A percentile compares a stretch with the other conserved stretches of the same genome.
Evolutionary conservation across 345 rosid species (phyloP).

Genomic region (Corchorus capsularis): DNA sequence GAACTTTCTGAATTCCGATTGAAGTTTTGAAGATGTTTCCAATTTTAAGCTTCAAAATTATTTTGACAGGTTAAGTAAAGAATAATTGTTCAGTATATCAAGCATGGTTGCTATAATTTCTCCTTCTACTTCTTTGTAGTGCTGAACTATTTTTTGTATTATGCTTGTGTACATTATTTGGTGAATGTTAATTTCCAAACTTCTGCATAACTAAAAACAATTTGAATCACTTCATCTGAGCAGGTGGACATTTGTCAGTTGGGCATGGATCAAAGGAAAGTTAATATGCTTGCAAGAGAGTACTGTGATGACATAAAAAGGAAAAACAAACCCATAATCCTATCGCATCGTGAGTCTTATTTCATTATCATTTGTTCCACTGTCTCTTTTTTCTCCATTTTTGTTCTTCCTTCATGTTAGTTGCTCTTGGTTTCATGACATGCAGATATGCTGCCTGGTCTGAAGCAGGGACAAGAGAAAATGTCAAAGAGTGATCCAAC

Average conservation of each 20-base stretch:
- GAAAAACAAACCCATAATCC: slow-evolving; percentile 80
- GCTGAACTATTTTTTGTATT: not conserved
- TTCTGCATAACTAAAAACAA: not conserved
- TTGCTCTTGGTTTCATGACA: slow-evolving; percentile 7
- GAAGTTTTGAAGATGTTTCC: not conserved
- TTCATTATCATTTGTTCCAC: slow-evolving; percentile 1
- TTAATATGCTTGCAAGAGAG: slow-evolving; percentile 83
- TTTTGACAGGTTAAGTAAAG: not conserved
- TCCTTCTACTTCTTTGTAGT: not conserved
- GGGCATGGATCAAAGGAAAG: slow-evolving; percentile 94
- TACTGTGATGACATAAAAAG: slow-evolving; percentile 90
- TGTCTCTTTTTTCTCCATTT: not conserved
- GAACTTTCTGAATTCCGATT: not conserved
- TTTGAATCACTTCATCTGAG: slow-evolving; percentile 11
- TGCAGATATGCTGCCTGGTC: slow-evolving; percentile 94
- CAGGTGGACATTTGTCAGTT: slow-evolving; percentile 97
- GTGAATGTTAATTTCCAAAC: not conserved
- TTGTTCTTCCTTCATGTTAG: slow-evolving; percentile 2
- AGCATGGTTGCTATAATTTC: not conserved
- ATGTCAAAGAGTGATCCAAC: slow-evolving; percentile 91
- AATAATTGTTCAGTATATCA: not conserved
- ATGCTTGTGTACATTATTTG: not conserved
- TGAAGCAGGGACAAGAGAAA: slow-evolving; percentile 87
- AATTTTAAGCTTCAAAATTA: not conserved
- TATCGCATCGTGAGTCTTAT: slow-evolving; percentile 70